Percentiles rank a stretch among this genome's conserved stretches.
phyloP scores from a whole-genome alignment of 208 protist species.

The Porcisia hertigi region DNA sequence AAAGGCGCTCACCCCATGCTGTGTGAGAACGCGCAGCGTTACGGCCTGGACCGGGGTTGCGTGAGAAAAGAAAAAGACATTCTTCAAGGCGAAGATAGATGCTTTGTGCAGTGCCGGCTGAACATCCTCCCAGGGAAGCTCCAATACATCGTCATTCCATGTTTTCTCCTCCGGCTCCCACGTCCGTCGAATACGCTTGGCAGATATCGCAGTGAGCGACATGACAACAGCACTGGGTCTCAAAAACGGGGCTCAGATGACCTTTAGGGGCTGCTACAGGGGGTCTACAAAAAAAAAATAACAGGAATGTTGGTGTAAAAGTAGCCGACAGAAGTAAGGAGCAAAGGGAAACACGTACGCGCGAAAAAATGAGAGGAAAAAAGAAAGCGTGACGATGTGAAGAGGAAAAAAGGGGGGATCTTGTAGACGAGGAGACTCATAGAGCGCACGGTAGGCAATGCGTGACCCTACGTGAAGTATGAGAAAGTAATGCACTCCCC shows the following conservation, averaged over 20 bases:
- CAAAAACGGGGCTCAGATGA: neutral
- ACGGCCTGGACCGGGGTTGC: conserved; percentile 89
- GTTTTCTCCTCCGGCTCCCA: conserved; percentile 85
- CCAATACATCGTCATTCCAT: conserved; percentile 78
- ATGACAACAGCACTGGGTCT: conserved; percentile 15
- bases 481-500: too few species aligned
- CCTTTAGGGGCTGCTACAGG: neutral
- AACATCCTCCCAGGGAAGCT: conserved; percentile 85
- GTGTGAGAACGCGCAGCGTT: conserved; percentile 56
- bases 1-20: conserved; percentile 59
- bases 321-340: neutral
- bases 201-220: conserved; percentile 55
- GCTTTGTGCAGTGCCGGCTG: conserved; percentile 63
- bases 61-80: conserved; percentile 92
- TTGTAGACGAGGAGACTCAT: too few species aligned
- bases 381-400: too few species aligned
- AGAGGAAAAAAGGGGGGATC: too few species aligned
- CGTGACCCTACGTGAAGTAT: too few species aligned
- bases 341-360: neutral
- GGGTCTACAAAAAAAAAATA: neutral
- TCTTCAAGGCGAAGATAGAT: conserved; percentile 79
- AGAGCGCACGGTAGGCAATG: too few species aligned
- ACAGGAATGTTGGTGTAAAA: neutral
- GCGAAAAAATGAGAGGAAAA: neutral
- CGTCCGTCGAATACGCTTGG: conserved; percentile 76